Conservation (phyloP, 2,329 filamentous ascomycete genomes). For the Metarhizium humberi region DNA sequence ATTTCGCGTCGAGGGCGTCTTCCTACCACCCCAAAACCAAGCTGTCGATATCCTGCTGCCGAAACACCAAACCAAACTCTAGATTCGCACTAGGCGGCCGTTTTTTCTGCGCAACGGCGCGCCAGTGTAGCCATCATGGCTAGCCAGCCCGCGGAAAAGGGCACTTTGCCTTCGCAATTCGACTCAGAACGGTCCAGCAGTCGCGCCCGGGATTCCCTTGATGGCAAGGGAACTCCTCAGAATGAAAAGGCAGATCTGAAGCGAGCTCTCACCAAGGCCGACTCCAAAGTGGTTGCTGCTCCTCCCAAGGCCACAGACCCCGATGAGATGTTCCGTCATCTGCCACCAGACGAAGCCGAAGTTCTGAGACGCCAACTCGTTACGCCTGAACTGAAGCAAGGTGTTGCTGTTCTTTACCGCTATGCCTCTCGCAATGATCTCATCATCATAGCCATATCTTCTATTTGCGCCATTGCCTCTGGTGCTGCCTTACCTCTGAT, state of each 20-base stretch:
- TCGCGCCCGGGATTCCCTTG: constrained; percentile 2
- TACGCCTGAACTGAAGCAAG: constrained; percentile 53
- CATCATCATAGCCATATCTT: constrained; percentile 51
- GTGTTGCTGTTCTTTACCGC: constrained; percentile 56
- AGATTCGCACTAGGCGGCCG: not conserved
- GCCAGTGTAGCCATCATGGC: constrained; percentile 4
- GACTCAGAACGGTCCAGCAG: constrained; percentile 5
- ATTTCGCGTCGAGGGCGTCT: not conserved
- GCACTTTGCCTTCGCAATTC: not conserved
- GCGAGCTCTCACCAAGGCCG: constrained; percentile 8
- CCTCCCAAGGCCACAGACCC: constrained; percentile 25
- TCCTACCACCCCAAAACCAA: not conserved
- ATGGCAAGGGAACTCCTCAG: constrained; percentile 2
- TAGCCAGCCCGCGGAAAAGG: constrained; percentile 1
- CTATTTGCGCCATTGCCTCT: constrained; percentile 57
- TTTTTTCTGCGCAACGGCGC: constrained; percentile 2
- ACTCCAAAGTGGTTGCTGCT: constrained; percentile 11
- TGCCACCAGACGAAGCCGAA: constrained; percentile 55
- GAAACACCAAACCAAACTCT: not conserved
- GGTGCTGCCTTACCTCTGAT: constrained; percentile 72
- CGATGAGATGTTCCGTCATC: constrained; percentile 48
- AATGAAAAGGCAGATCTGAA: constrained; percentile 3
- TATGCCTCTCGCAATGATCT: constrained; percentile 60
- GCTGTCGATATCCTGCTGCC: not conserved
- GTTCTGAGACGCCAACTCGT: constrained; percentile 62